Conservation (phyloP, 2,329 filamentous ascomycete genomes). For the Beauveria varroae region DNA sequence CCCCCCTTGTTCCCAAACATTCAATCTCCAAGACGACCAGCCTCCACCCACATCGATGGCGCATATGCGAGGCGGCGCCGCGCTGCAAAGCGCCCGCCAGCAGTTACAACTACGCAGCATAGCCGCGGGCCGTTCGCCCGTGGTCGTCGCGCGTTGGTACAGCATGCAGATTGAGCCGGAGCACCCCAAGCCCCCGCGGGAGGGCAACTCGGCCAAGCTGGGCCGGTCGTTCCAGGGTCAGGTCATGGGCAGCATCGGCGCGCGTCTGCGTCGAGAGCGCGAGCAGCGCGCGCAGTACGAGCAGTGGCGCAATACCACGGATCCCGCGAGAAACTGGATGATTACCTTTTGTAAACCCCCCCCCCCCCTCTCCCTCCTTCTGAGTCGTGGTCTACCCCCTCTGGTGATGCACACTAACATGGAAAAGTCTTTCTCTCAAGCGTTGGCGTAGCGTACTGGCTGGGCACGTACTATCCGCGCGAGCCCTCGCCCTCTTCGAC, state of each 20-base stretch:
- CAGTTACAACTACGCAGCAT: conserved; percentile 7
- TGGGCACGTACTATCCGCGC: conserved; percentile 48
- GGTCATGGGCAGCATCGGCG: conserved; percentile 50
- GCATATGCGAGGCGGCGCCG: conserved; percentile 25
- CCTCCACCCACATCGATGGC: conserved; percentile 20
- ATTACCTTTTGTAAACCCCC: conserved; percentile 42
- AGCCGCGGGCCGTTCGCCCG: not conserved
- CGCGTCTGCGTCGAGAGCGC: conserved; percentile 46
- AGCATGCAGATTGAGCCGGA: conserved; percentile 30
- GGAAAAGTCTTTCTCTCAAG: conserved; percentile 43
- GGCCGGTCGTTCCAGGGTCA: conserved; percentile 48
- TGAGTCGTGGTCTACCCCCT: not conserved
- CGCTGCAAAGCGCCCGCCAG: conserved; percentile 21
- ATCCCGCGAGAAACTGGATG: conserved; percentile 40
- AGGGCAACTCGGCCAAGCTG: conserved; percentile 30
- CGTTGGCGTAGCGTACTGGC: conserved; percentile 46
- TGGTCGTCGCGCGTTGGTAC: conserved; percentile 22
- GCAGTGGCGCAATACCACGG: conserved; percentile 31
- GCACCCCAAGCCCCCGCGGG: conserved; percentile 22
- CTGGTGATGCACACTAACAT: not conserved
- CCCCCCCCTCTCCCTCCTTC: too few relatives aligned
- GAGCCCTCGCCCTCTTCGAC: conserved; percentile 49
- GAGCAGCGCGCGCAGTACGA: conserved; percentile 45
- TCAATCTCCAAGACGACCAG: not conserved
- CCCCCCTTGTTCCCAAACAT: too few relatives aligned